Percentiles rank a stretch among this genome's conserved stretches.
Conservation (phyloP, 2,329 filamentous ascomycete species). For the Apiospora koreana region DNA sequence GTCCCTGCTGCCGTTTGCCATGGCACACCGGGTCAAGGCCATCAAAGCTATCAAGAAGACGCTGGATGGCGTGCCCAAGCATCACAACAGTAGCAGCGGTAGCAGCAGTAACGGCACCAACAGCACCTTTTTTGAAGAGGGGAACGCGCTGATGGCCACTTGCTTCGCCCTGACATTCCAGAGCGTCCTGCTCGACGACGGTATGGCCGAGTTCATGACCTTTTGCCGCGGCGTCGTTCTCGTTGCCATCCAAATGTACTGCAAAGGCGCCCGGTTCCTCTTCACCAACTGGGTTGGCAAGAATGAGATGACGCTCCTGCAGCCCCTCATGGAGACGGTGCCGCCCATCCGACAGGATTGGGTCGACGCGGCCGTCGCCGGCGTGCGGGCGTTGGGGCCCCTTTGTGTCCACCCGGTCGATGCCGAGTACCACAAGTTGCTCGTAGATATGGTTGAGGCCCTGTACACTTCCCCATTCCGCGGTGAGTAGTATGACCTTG, state of each 20-base stretch:
- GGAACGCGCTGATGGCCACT: slow-evolving; percentile 60
- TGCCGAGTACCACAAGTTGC: slow-evolving; percentile 44
- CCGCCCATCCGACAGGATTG: slow-evolving; percentile 47
- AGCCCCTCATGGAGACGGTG: slow-evolving; percentile 46
- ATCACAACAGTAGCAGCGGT: not conserved
- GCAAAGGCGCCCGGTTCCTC: slow-evolving; percentile 48
- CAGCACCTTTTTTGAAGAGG: slow-evolving; percentile 44
- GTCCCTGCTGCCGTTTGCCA: slow-evolving; percentile 56
- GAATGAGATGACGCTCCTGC: slow-evolving; percentile 42
- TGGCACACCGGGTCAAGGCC: slow-evolving; percentile 66
- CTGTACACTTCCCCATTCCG: slow-evolving; percentile 54
- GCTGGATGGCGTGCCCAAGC: slow-evolving; percentile 38
- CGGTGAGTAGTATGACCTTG: slow-evolving; percentile 40
- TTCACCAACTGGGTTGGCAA: slow-evolving; percentile 49
- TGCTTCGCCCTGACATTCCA: slow-evolving; percentile 63
- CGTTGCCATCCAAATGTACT: slow-evolving; percentile 55
- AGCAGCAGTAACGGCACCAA: no score
- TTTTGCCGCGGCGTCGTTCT: slow-evolving; percentile 60
- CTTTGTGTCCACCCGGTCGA: slow-evolving; percentile 47
- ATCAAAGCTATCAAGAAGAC: slow-evolving; percentile 62
- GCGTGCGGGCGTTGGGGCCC: slow-evolving; percentile 43
- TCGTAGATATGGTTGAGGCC: slow-evolving; percentile 50
- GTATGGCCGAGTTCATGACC: slow-evolving; percentile 61
- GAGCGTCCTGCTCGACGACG: slow-evolving; percentile 58
- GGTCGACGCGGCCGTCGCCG: slow-evolving; percentile 47